Base-by-base conservation (phyloP, 768 basidiomycete species). In the Suillus paluster region DNA sequence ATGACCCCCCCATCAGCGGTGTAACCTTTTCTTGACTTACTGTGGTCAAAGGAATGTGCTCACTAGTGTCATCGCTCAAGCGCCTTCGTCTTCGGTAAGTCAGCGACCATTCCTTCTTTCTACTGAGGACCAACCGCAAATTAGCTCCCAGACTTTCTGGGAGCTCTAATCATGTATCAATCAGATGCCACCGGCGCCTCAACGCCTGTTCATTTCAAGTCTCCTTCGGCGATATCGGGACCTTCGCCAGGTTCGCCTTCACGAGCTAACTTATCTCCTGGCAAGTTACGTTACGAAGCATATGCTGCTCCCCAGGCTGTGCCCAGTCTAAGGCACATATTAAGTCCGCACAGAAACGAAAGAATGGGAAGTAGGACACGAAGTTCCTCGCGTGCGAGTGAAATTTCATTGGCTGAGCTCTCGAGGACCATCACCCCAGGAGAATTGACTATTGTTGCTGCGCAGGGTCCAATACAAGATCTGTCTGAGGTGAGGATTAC, bases 81-180 rank as follows among this genome's bases (percentile, higher is more conserved):
- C 85, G 33, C 70, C 73, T 42, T 85, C 88, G 2, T 77, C 84
- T 56, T 84, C 90, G 36, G 91, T 90, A 68, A 65, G 84, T 68
- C 46, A 50, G 36, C 53, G 54, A 58, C 33, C 55, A 56, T 48
- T 25, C 27, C 34, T 14, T 67, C 33, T 10, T 27, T 59, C 57
- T 50, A 46, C 27, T 60, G 38, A 17, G 58, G 42, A 36, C 57
- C 60, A 34, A 67, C 36, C 46, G 42, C 44, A 48, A 39, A 55
- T 33, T 67, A 93, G 92, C 82, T 93, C 48, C 92, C 91, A 23
- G 91, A 90, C 66, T 89, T 92, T 62, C 71, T 89, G 45, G 64
- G 73, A 33, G 80, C 86, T 4, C 71, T 92, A 42, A 79, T 83
- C 46, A 66, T 62, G 14, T 69, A 79, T 61, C 68, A 70, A 67